Percentiles rank a stretch among this genome's conserved stretches.
These are phyloP conservation scores for Penicillium rolfsii DNA, from an alignment of 2,329 filamentous ascomycete species.

Conservation along the genomic window DNA sequence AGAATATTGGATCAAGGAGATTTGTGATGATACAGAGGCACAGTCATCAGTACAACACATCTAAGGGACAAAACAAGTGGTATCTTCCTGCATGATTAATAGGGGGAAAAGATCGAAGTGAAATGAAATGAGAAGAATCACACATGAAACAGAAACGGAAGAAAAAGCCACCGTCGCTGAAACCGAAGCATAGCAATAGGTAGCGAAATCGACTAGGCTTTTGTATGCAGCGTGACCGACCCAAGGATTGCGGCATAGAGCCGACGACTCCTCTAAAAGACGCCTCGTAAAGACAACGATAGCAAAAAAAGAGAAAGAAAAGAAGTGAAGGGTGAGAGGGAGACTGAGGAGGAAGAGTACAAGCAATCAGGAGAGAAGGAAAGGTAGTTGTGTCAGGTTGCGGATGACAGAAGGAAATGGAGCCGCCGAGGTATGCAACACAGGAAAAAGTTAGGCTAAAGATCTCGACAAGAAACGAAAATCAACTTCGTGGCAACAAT, in stretches of 20 bases:
- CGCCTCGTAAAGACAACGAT: constrained; percentile 20
- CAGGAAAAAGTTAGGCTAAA: constrained; percentile 25
- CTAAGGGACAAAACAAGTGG: constrained; percentile 35
- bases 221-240: constrained; percentile 31
- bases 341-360: constrained; percentile 10
- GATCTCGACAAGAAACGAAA: constrained; percentile 26
- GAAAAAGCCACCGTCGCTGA: constrained; percentile 28
- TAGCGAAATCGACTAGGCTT: constrained; percentile 27
- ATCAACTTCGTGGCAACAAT: constrained; percentile 26
- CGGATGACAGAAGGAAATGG: constrained; percentile 15
- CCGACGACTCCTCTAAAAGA: constrained; percentile 27
- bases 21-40: constrained; percentile 27
- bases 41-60: constrained; percentile 26
- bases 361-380: constrained; percentile 1
- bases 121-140: constrained; percentile 13
- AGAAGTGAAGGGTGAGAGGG: constrained; percentile 17
- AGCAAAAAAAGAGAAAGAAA: constrained; percentile 6
- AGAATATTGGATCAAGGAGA: constrained; percentile 17
- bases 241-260: constrained; percentile 23
- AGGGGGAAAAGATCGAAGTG: constrained; percentile 28
- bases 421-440: constrained; percentile 35
- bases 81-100: constrained; percentile 41
- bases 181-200: constrained; percentile 29
- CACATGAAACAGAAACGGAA: constrained; percentile 9
- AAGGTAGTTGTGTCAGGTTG: not conserved